Percentiles rank a stretch among this genome's conserved stretches.
These are phyloP conservation scores for Ricinus communis DNA, from an alignment of 345 rosid genomes.

Conservation along the genomic window DNA sequence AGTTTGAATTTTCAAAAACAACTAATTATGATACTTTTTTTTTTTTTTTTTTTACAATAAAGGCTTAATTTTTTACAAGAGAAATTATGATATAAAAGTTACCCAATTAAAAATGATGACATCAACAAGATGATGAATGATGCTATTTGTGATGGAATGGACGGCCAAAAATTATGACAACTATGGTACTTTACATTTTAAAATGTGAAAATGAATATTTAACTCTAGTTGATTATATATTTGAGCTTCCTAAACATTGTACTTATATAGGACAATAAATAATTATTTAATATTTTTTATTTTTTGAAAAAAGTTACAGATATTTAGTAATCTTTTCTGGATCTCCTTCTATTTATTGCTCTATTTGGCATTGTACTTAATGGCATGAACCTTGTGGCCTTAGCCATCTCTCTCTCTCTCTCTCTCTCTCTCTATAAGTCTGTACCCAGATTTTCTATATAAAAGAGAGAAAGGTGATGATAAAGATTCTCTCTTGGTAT, in stretches of 20 bases:
- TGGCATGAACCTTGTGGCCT: slow-evolving; percentile 30
- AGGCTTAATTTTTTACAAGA: too few species aligned
- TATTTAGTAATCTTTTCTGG: slow-evolving; percentile 4
- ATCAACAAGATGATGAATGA: neutral
- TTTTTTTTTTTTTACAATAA: too few species aligned
- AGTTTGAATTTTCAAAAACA: too few species aligned
- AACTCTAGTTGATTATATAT: too few species aligned
- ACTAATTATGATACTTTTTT: too few species aligned
- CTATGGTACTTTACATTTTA: too few species aligned
- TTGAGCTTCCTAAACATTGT: too few species aligned
- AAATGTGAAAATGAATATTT: too few species aligned
- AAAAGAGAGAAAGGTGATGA: slow-evolving; percentile 4
- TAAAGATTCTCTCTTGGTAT: neutral
- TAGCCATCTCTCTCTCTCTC: neutral
- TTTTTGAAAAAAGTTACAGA: neutral
- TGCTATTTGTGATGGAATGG: neutral
- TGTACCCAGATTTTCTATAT: neutral
- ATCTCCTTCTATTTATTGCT: slow-evolving; percentile 23
- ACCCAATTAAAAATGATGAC: neutral
- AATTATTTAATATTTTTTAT: too few species aligned
- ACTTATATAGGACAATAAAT: too few species aligned
- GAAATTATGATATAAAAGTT: too few species aligned
- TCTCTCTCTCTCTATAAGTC: neutral
- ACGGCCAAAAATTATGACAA: too few species aligned
- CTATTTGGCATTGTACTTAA: neutral